These are phyloP conservation scores for Penicillium oxalicum DNA, from an alignment of 2,329 filamentous ascomycete genomes.

Conservation along the genomic window DNA sequence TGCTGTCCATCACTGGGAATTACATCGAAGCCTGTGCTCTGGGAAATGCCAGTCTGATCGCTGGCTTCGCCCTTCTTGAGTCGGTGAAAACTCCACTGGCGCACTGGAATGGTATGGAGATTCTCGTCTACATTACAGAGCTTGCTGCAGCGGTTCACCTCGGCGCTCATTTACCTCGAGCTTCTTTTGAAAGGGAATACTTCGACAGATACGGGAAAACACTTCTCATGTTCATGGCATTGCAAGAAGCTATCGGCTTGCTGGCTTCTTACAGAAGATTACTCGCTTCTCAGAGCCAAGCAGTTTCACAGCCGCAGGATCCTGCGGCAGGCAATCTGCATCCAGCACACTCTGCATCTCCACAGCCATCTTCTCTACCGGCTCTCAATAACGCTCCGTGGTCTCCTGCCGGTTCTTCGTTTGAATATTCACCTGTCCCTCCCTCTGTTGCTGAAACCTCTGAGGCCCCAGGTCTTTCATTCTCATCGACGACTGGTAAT, in stretches of 20 bases:
- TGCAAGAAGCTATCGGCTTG: slow-evolving; percentile 34
- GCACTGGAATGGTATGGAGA: slow-evolving; percentile 36
- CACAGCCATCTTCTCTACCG: slow-evolving; percentile 5
- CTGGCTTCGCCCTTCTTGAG: slow-evolving; percentile 37
- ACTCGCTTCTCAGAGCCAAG: background rate
- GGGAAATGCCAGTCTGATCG: slow-evolving; percentile 35
- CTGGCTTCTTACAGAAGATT: slow-evolving; percentile 20
- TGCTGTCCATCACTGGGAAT: slow-evolving; percentile 30
- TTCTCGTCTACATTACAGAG: slow-evolving; percentile 35
- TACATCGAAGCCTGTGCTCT: slow-evolving; percentile 36
- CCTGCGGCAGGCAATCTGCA: slow-evolving; percentile 4
- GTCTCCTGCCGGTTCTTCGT: slow-evolving; percentile 11
- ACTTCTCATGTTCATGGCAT: slow-evolving; percentile 35
- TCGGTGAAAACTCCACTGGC: slow-evolving; percentile 32
- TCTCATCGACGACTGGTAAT: slow-evolving; percentile 22
- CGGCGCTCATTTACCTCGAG: slow-evolving; percentile 30
- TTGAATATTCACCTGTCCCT: slow-evolving; percentile 9
- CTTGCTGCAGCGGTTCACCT: slow-evolving; percentile 35
- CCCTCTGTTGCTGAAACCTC: slow-evolving; percentile 20
- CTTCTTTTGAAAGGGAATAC: slow-evolving; percentile 26
- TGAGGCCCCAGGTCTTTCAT: slow-evolving; percentile 26
- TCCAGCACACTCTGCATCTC: slow-evolving; percentile 8
- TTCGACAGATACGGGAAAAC: slow-evolving; percentile 37
- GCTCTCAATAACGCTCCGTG: slow-evolving; percentile 7
- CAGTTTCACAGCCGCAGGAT: slow-evolving; percentile 7